These are phyloP conservation scores for Vaccinium myrtillus DNA, from an alignment of 148 eudicot genomes.

Conservation along the genomic window DNA sequence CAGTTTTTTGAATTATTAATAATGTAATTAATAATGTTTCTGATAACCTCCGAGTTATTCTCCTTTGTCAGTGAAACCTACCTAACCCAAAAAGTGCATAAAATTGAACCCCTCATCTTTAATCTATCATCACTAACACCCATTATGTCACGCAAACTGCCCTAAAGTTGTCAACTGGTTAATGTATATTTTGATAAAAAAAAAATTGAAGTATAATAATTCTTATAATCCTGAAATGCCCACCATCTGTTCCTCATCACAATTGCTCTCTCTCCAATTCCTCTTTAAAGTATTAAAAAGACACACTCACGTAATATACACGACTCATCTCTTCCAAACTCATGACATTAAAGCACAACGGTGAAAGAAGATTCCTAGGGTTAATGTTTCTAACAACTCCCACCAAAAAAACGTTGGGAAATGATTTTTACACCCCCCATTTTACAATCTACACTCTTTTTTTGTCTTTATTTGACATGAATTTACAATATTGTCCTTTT, in stretches of 20 bases:
- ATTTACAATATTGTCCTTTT: too few relatives aligned
- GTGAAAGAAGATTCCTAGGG: too few relatives aligned
- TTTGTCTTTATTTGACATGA: too few relatives aligned
- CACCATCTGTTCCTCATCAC: neutral
- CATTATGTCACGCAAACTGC: neutral
- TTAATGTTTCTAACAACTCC: neutral
- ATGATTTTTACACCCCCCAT: too few relatives aligned
- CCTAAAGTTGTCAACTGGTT: too few relatives aligned
- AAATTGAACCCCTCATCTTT: neutral
- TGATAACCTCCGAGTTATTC: neutral
- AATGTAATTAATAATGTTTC: too few relatives aligned
- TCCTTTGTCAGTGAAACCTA: neutral
- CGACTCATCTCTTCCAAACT: neutral
- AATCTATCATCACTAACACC: neutral
- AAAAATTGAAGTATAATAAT: neutral
- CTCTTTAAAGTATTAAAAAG: neutral
- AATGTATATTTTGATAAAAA: neutral
- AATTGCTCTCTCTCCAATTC: neutral
- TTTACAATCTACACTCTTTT: too few relatives aligned
- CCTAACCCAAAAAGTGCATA: neutral
- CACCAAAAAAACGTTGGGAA: too few relatives aligned
- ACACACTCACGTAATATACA: neutral
- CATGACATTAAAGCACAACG: neutral
- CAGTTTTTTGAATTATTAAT: too few relatives aligned
- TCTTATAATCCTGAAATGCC: neutral